Base-by-base conservation (phyloP, 2,329 filamentous ascomycete genomes). In the Aureobasidium subglaciale region DNA sequence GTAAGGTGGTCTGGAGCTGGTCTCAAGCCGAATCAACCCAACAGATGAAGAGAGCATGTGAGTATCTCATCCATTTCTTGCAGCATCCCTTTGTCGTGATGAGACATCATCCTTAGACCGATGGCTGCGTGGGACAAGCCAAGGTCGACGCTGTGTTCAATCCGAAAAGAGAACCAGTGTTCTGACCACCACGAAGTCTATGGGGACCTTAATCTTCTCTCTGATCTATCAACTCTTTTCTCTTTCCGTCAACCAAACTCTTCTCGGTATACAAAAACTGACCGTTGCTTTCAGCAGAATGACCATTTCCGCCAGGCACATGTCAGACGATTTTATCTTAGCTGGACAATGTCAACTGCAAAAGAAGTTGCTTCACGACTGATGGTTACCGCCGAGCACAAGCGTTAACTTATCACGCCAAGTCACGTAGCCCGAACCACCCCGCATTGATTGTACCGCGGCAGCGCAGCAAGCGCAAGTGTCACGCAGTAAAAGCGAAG, bases 21-120 rank as follows among this genome's bases (percentile, higher is more conserved):
- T n/a, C n/a, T n/a, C n/a, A n/a, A n/a, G n/a, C n/a, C n/a, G n/a
- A n/a, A n/a, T 18, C 10, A 13, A n/a, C 35, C 35, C 8, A 3
- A 34, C 3, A 11, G 30, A 15, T 13, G 1, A n/a, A 27, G 11
- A 27, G 10, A 32, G 4, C n/a, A 30, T 45, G 37, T 53, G 15
- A 54, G 45, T 45, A 18, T 1, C 13, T 6, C 15, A 8, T 9
- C 38, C 13, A 9, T 24, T 11, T 18, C 15, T 11, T 11, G 24
- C 38, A 16, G 18, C 15, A 15, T 24, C 18, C 16, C 34, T 30
- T 38, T 43, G 10, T 18, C 13, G 60, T 70, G 68, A 70, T 70
- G 68, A 70, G 59, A 66, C 63, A 63, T 70, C 68, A 70, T 70
- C 68, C 68, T 70, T 70, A 70, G 67, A 62, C 67, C 64, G 61